Evolutionary conservation across 192 early-diverging fungal species (phyloP).

Genomic region (Coemansia biformis): DNA sequence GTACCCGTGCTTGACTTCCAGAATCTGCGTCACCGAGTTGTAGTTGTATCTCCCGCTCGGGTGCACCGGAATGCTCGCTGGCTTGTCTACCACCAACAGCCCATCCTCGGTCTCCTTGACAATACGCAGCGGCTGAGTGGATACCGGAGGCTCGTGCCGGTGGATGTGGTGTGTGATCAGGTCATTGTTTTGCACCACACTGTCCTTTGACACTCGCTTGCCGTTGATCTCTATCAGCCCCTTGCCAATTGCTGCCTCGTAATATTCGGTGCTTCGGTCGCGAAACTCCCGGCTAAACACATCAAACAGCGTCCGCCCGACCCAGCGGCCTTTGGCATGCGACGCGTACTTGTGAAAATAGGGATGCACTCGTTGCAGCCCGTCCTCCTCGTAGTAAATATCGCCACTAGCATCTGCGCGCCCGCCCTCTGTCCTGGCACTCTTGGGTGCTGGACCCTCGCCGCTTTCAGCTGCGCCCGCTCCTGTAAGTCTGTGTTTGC

Average conservation of each 20-base stretch:
- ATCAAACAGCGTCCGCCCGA: conserved; percentile 66
- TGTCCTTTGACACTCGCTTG: conserved; percentile 50
- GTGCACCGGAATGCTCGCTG: conserved; percentile 79
- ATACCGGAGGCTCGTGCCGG: conserved; percentile 92
- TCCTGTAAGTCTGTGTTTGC: too few relatives aligned
- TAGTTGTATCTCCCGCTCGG: conserved; percentile 81
- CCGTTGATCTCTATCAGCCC: conserved; percentile 84
- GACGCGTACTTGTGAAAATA: conserved; percentile 79
- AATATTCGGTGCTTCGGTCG: conserved; percentile 74
- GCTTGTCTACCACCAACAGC: conserved; percentile 85
- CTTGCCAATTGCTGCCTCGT: conserved; percentile 68
- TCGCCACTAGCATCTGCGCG: conserved; percentile 2
- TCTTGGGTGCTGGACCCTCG: too few relatives aligned
- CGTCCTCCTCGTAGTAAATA: conserved; percentile 27
- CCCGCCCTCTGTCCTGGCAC: too few relatives aligned
- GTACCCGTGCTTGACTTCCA: conserved; percentile 60
- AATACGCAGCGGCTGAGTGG: conserved; percentile 58
- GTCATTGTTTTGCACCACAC: conserved; percentile 72
- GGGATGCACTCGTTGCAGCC: conserved; percentile 59
- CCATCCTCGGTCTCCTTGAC: conserved; percentile 58
- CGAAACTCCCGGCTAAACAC: conserved; percentile 86
- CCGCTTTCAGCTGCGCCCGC: too few relatives aligned
- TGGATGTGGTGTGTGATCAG: conserved; percentile 78
- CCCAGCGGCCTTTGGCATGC: conserved; percentile 88
- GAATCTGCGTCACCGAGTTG: conserved; percentile 70